Conservation (phyloP, 2,329 filamentous ascomycete species). For the Arachnomyces sp. region DNA sequence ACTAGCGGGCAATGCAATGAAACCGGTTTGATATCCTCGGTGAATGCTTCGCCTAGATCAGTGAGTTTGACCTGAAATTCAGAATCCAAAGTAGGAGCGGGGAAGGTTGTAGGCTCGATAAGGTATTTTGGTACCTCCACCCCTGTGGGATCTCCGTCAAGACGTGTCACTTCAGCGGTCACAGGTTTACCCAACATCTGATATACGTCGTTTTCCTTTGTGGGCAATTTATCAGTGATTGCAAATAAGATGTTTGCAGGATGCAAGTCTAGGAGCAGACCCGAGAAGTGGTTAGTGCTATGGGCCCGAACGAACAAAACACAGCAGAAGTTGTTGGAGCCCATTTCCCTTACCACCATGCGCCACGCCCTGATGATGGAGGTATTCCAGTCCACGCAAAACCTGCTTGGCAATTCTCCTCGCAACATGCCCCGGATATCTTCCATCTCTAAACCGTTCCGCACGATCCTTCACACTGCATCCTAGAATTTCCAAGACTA, state of each 20-base stretch:
- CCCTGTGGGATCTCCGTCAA: slow-evolving; percentile 16
- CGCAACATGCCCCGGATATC: slow-evolving; percentile 35
- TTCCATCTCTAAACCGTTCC: slow-evolving; percentile 26
- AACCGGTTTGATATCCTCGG: slow-evolving; percentile 13
- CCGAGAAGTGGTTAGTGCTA: slow-evolving; percentile 12
- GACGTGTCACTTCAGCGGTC: slow-evolving; percentile 16
- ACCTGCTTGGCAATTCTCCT: slow-evolving; percentile 35
- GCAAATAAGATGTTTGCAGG: slow-evolving; percentile 23
- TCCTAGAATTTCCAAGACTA: slow-evolving; percentile 36
- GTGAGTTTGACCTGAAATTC: slow-evolving; percentile 23
- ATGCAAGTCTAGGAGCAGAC: slow-evolving; percentile 20
- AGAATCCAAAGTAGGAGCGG: slow-evolving; percentile 9
- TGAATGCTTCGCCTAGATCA: slow-evolving; percentile 34
- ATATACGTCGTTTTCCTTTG: slow-evolving; percentile 14
- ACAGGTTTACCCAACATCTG: slow-evolving; percentile 20
- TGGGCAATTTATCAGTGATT: slow-evolving; percentile 11
- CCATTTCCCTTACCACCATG: slow-evolving; percentile 35
- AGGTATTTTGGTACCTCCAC: slow-evolving; percentile 19
- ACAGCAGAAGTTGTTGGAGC: too few relatives aligned
- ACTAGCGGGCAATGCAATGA: slow-evolving; percentile 27
- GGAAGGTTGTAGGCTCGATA: slow-evolving; percentile 14
- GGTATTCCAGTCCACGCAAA: slow-evolving; percentile 27
- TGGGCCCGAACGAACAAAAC: slow-evolving; percentile 3
- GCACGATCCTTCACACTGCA: slow-evolving; percentile 32
- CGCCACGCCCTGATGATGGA: slow-evolving; percentile 33